Conservation (phyloP, 139 green algal genomes). For the Raphidocelis subcapitata region DNA sequence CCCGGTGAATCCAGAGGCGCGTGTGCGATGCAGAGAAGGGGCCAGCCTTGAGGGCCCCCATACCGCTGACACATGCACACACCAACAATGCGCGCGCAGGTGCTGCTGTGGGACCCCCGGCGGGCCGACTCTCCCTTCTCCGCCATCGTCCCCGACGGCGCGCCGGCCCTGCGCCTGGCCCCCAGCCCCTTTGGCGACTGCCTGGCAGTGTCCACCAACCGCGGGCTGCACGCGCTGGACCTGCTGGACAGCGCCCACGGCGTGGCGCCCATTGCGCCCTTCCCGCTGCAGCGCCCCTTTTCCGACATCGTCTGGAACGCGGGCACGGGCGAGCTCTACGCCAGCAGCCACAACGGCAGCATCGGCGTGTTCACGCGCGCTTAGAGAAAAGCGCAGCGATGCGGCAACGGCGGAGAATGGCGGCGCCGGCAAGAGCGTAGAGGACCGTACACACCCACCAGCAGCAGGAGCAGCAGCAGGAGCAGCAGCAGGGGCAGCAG, state of each 20-base stretch:
- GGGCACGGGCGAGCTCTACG: slow-evolving; percentile 21
- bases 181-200: slow-evolving; percentile 15
- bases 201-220: slow-evolving; percentile 12
- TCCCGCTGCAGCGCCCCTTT: slow-evolving; percentile 9
- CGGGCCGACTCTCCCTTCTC: no score
- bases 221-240: slow-evolving; percentile 20
- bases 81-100: no score
- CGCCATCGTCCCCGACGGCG: not conserved
- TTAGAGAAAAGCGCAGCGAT: not conserved
- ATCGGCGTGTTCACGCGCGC: slow-evolving; percentile 7
- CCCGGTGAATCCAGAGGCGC: no score
- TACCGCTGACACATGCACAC: no score
- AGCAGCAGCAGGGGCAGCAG: not conserved
- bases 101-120: no score
- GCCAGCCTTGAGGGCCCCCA: no score
- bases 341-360: not conserved
- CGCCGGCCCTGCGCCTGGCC: slow-evolving; percentile 2
- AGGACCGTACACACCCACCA: not conserved
- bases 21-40: no score
- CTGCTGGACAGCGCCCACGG: slow-evolving; percentile 6
- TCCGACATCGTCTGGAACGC: slow-evolving; percentile 19
- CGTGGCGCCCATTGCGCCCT: no score
- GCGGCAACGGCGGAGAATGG: no score
- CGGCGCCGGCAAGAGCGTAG: not conserved
- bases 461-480: not conserved